These are phyloP conservation scores for Plasmodium gonderi DNA, from an alignment of 169 alveolate species.

Conservation along the genomic window DNA sequence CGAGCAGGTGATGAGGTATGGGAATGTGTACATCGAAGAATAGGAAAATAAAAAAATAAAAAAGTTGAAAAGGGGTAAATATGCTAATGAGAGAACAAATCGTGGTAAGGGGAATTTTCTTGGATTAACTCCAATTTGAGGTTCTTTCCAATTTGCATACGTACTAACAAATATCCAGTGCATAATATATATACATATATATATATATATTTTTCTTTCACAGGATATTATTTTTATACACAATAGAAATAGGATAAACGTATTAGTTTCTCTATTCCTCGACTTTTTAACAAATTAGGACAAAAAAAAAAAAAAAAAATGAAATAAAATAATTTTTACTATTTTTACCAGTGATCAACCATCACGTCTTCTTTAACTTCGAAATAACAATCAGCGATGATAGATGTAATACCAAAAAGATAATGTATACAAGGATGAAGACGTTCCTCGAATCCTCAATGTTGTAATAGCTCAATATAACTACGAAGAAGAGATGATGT, in stretches of 20 bases:
- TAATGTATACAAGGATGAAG: slow-evolving; percentile 16
- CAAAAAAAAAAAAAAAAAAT: slow-evolving; percentile 24
- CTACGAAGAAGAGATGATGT: slow-evolving; percentile 14
- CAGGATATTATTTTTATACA: too few species aligned
- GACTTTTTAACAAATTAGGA: neutral
- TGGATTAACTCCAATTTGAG: neutral
- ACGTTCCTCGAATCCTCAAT: slow-evolving; percentile 29
- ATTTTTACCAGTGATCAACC: neutral
- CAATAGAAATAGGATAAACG: neutral
- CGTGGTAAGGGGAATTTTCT: neutral
- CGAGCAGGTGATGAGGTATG: slow-evolving; percentile 56
- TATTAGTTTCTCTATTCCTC: neutral
- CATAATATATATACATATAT: too few species aligned
- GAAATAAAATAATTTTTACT: neutral
- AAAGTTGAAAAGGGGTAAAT: neutral
- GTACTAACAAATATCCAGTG: too few species aligned
- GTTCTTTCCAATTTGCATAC: too few species aligned
- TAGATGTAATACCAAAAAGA: slow-evolving; percentile 51
- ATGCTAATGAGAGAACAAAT: neutral
- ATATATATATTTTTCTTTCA: too few species aligned
- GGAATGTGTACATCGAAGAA: neutral
- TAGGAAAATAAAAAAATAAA: neutral
- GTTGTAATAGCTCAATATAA: slow-evolving; percentile 57
- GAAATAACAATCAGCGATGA: slow-evolving; percentile 51
- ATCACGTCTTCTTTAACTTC: slow-evolving; percentile 46